phyloP scores from a whole-genome alignment of 2,329 filamentous ascomycete species.

The Phoma sp. region DNA sequence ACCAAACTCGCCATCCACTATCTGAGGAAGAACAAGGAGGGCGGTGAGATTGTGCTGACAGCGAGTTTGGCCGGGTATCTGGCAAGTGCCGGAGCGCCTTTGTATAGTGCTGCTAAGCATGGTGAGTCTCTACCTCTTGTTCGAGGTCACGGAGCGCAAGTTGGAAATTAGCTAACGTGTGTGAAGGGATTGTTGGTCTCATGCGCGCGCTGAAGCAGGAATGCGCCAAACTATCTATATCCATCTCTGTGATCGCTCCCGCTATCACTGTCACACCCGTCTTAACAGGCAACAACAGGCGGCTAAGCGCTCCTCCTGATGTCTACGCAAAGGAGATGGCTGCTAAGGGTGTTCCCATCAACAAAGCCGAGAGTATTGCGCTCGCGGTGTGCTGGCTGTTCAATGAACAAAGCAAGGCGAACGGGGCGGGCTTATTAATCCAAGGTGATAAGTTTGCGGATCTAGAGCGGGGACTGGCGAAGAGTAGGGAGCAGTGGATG shows the following conservation, averaged over 20 bases:
- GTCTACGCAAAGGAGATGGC: constrained; percentile 56
- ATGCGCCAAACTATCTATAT: constrained; percentile 54
- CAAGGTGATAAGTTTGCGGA: constrained; percentile 55
- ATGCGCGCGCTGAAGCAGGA: constrained; percentile 60
- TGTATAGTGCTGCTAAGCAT: constrained; percentile 61
- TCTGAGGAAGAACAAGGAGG: constrained; percentile 50
- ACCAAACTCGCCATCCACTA: constrained; percentile 59
- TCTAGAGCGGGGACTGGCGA: constrained; percentile 57
- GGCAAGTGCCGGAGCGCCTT: constrained; percentile 55
- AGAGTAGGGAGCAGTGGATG: constrained; percentile 57
- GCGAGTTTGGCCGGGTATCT: constrained; percentile 60
- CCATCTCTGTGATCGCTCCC: constrained; percentile 57
- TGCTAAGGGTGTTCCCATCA: constrained; percentile 56
- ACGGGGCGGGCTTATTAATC: constrained; percentile 57
- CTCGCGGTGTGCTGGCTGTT: constrained; percentile 56
- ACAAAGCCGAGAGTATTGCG: constrained; percentile 55
- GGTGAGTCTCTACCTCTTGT: constrained; percentile 35
- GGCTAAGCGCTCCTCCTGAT: constrained; percentile 41
- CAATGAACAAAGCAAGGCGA: constrained; percentile 52
- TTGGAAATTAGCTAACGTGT: not conserved
- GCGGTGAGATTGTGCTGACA: constrained; percentile 57
- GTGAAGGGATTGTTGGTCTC: constrained; percentile 55
- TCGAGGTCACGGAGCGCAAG: no score
- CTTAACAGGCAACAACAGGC: constrained; percentile 43
- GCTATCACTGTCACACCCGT: constrained; percentile 59